Base-by-base conservation (phyloP, 495 filamentous ascomycete genomes). In the Bryoglossum gracile region DNA sequence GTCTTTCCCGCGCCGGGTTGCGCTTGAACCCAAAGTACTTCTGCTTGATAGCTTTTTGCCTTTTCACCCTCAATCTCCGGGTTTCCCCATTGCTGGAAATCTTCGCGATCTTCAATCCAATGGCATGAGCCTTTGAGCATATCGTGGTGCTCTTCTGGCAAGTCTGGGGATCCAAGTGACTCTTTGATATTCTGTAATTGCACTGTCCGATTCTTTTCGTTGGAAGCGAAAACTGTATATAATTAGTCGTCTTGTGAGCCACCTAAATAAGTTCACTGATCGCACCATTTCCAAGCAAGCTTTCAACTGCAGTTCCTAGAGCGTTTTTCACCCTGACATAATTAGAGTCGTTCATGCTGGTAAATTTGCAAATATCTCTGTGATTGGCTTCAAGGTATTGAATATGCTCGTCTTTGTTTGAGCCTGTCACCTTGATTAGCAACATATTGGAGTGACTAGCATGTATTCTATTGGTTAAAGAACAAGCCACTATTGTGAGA, bases 321-420 rank as follows among this genome's bases (percentile, higher is more conserved):
- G 28, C 65, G 43, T 71, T 70, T 23, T 62, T 53, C 1, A 75
- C 48, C 1, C 44, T 55, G 3, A 60, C 44, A 51, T 75, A 76
- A 44, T 68, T 66, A 0, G 69, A 54, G 47, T 78, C 73, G 0
- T 39, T 28, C 3, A 50, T 64, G 33, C 56, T 61, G 3, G 49
- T 34, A 40, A 63, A 76, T 49, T 77, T 76, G 61, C 70, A 74
- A 25, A 77, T 62, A 2, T 58, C 59, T 28, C 70, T 67, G 45
- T 78, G 74, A 45, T 75, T 64, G 0, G 73, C 73, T 48, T 73
- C 51, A 1, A 78, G 43, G 1, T 65, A 49, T n/a, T 52, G 58
- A 0, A 62, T 62, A 2, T 61, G 57, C 52, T 76, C 73, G 2
- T 60, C 62, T 3, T 59, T 58, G 48, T 13, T 16, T 36, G 13